A percentile compares a stretch with the other conserved stretches of the same genome.
phyloP scores from a whole-genome alignment of 1,284 basidiomycete species.

The Moniliella sp. region DNA sequence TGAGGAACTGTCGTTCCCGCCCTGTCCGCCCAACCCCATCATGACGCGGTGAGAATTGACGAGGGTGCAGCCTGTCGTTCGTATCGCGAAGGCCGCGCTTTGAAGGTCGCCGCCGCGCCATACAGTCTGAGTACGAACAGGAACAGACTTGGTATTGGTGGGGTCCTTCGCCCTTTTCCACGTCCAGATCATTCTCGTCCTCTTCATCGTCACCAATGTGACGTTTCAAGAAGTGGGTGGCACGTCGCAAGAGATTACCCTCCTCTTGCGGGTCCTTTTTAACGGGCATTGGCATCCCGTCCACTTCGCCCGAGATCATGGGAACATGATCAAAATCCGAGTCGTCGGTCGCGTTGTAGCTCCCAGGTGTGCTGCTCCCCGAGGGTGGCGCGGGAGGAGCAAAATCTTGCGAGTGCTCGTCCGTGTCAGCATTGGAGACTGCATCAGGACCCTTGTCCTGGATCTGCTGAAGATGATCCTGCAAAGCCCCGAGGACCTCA shows the following conservation, averaged over 20 bases:
- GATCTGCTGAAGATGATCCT: constrained; percentile 11
- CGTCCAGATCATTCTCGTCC: background rate
- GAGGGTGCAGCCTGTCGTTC: constrained; percentile 25
- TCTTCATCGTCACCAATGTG: background rate
- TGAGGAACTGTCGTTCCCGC: constrained; percentile 22
- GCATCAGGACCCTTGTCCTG: background rate
- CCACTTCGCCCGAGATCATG: constrained; percentile 24
- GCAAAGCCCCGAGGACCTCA: constrained; percentile 20
- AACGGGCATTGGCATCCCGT: constrained; percentile 20
- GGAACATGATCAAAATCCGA: constrained; percentile 26
- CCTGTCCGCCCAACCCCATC: background rate
- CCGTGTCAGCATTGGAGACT: constrained; percentile 3
- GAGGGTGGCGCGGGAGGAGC: too few species aligned
- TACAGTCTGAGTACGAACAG: constrained; percentile 26
- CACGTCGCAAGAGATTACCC: background rate
- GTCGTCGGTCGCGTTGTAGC: constrained; percentile 24
- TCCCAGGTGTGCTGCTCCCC: too few species aligned
- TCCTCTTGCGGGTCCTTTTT: too few species aligned
- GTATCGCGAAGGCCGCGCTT: constrained; percentile 14
- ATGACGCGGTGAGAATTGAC: too few species aligned
- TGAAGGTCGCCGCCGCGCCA: constrained; percentile 9
- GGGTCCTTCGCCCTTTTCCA: constrained; percentile 4
- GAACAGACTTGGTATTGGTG: constrained; percentile 28
- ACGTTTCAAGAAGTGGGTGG: background rate
- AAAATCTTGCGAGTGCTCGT: constrained; percentile 9